Percentiles rank a stretch among this genome's conserved stretches.
phyloP scores from a whole-genome alignment of 2,329 filamentous ascomycete species.

The Aspergillus eucalypticola region DNA sequence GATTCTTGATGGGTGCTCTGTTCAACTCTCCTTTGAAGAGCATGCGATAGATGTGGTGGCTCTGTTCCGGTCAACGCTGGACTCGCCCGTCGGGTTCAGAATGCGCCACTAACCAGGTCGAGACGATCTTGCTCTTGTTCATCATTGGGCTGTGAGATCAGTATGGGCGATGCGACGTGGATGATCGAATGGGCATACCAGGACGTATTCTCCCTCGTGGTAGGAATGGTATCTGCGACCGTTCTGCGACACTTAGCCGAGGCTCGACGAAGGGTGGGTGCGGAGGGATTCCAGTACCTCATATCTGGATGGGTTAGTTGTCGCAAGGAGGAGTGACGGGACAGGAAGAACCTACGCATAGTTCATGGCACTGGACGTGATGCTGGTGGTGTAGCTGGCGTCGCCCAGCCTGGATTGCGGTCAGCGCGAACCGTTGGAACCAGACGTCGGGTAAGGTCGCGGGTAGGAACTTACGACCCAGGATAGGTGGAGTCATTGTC shows the following conservation, averaged over 20 bases:
- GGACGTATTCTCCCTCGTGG: constrained; percentile 33
- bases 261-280: neutral
- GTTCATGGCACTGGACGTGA: constrained; percentile 33
- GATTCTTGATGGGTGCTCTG: constrained; percentile 27
- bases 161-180: neutral
- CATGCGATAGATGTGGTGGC: constrained; percentile 38
- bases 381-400: constrained; percentile 32
- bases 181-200: constrained; percentile 21
- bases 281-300: constrained; percentile 24
- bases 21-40: constrained; percentile 33
- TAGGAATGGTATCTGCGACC: constrained; percentile 36
- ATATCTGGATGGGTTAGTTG: constrained; percentile 27
- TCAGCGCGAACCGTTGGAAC: constrained; percentile 12
- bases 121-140: constrained; percentile 39
- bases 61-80: constrained; percentile 17
- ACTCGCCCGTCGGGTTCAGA: neutral
- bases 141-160: constrained; percentile 32
- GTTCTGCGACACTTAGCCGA: constrained; percentile 22
- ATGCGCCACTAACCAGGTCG: constrained; percentile 30
- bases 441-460: neutral
- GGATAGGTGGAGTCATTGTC: constrained; percentile 31
- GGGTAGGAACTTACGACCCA: constrained; percentile 27
- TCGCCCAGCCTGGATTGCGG: constrained; percentile 23
- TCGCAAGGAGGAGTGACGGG: neutral
- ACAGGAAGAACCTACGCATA: constrained; percentile 29